Evolutionary conservation across 345 rosid species (phyloP), one percentile per base, ranked within the genome.

Genomic region (Populus nigra): DNA sequence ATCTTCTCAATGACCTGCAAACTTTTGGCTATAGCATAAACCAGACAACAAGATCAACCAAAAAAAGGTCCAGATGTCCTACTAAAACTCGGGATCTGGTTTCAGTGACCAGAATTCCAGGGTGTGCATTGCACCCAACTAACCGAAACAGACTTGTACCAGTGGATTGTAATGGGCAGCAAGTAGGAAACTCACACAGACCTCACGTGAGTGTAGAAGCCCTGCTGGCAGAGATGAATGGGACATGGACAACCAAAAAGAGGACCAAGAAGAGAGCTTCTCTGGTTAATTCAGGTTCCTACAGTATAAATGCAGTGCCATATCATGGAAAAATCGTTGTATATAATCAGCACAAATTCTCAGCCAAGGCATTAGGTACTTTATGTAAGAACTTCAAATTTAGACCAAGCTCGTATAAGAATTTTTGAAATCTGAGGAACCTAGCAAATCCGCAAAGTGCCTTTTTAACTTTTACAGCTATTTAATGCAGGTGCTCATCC

Each of bases 21-120:
- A 53, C 41, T 17, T 72, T 77, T 36, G 82, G 83, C 59, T 73
- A 76, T 69, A 76, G 65, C 73, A 66, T 83, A 35, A 72, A 71
- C 66, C 85, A 83, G 77, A 81, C 39, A 75, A 86, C 87, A 65
- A 81, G 76, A 23, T 73, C 86, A 27, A 81, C 82, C 65, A 91
- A 85, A 81, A 90, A 88, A 82, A 88, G 84, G 88, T 86, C 93
- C 62, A 86, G 79, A 83, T 88, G 83, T 62, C 84, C 81, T 70
- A 84, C 90, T 53, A 86, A 84, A 68, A 79, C 50, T 70, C 82
- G 83, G 29, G 88, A 82, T 77, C 71, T 81, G 74, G 83, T 85
- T 79, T 88, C 97, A 29, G 73, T 85, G 43, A 85, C 77, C 73
- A 82, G 80, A 77, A 55, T 77, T 71, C 68, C 75, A 73, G 79